Base-by-base conservation (phyloP, 306 rosid species). In the Vachellia collinsii region DNA sequence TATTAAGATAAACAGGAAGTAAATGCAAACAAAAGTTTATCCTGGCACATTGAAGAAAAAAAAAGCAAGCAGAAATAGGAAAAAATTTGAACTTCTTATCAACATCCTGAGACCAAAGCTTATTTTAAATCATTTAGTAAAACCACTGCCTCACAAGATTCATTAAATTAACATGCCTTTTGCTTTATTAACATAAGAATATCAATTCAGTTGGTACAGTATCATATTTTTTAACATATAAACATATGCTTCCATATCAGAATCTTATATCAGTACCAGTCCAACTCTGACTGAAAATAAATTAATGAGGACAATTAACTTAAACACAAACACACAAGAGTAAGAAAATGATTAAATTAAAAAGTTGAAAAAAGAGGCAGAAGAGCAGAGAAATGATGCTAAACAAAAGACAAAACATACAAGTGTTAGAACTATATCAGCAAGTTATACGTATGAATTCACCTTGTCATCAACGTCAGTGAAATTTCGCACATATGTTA, bases 401-500 rank as follows among this genome's bases (percentile, higher is more conserved):
- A 66, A 50, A 42, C 63, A 72, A 29, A 78, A 34, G 17, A 22
- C 13, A 12, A 22, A 42, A 68, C 36, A 50, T n/a, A 23, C 3
- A 51, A 1, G 19, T 12, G 20, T 38, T 61, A 50, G 75, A 80
- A 66, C 3, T 11, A 67, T 51, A 68, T 16, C 44, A 54, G 70
- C 63, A 50, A 41, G 48, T 42, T 22, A 65, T 16, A 59, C 8
- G 63, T 9, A 68, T 63, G 58, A 3, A 75, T 69, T 74, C 87
- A 92, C 99, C 98, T 95, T 95, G 88, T 95, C 99, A 85, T 95
- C 99, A 54, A 93, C 99, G 85, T 95, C 98, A 12, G 99, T 95
- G 82, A 95, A 95, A 77, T 95, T 95, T 85, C 99, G 92, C 72
- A 95, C 96, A 76, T 93, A 95, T 0, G 94, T 92, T 34, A 95